A percentile compares a stretch with the other conserved stretches of the same genome.
These are phyloP conservation scores for Centaurea solstitialis DNA, from an alignment of 129 eudicot genomes.

Conservation along the genomic window DNA sequence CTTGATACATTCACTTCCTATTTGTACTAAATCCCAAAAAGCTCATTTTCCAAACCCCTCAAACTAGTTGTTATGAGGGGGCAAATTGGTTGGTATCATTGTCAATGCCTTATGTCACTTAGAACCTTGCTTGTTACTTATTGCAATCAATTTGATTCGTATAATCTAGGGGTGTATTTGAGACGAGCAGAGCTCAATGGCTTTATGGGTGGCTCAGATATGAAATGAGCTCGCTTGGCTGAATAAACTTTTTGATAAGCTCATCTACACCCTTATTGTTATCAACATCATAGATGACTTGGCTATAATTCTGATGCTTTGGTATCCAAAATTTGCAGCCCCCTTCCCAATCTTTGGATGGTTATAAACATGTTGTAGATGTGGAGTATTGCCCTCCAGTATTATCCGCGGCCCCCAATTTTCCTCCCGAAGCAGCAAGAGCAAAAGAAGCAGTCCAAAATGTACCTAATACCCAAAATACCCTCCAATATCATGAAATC, in stretches of 20 bases:
- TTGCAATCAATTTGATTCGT: no score
- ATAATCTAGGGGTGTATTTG: no score
- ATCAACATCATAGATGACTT: background rate
- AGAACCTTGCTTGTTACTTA: no score
- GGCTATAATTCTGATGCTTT: background rate
- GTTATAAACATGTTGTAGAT: constrained; percentile 88
- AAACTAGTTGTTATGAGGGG: background rate
- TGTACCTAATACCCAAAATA: constrained; percentile 61
- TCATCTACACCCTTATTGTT: background rate
- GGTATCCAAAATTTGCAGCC: constrained; percentile 55
- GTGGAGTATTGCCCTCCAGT: constrained; percentile 85
- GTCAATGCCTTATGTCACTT: no score
- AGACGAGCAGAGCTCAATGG: no score
- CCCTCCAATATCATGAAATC: constrained; percentile 80
- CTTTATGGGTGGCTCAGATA: no score
- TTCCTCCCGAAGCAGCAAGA: constrained; percentile 86
- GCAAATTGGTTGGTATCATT: background rate
- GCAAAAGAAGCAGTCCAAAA: constrained; percentile 94
- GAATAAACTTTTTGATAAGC: background rate
- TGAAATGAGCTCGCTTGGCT: no score
- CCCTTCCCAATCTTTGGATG: constrained; percentile 78
- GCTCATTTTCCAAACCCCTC: background rate
- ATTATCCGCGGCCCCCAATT: constrained; percentile 62
- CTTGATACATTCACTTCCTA: background rate
- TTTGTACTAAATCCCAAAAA: background rate